Evolutionary conservation across 306 rosid genomes (phyloP).

Genomic region (Neltuma alba): DNA sequence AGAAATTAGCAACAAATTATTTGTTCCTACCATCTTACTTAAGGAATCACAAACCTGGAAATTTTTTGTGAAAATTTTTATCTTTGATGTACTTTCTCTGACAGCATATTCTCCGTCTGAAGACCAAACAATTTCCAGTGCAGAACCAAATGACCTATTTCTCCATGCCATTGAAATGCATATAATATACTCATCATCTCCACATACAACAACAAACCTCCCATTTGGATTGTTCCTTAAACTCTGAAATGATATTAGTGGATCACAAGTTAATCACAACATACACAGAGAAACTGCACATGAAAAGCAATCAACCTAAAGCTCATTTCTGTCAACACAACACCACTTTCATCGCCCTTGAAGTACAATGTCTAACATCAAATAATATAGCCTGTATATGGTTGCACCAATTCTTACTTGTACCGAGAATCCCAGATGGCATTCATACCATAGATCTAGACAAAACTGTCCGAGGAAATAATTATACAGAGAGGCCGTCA

Average conservation of each 20-base stretch:
- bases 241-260: conserved; percentile 55
- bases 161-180: conserved; percentile 98
- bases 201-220: conserved; percentile 98
- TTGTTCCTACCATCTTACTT: conserved; percentile 18
- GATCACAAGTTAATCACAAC: conserved; percentile 24
- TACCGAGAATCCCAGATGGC: neutral
- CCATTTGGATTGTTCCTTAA: conserved; percentile 95
- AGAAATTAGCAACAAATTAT: conserved; percentile 18
- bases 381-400: neutral
- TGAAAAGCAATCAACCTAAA: conserved; percentile 11
- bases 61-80: conserved; percentile 84
- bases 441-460: neutral
- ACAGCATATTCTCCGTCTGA: conserved; percentile 95
- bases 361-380: conserved; percentile 21
- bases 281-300: conserved; percentile 17
- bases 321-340: conserved; percentile 20
- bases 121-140: conserved; percentile 95
- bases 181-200: conserved; percentile 96
- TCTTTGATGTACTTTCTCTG: conserved; percentile 95
- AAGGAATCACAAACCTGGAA: conserved; percentile 72
- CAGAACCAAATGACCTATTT: conserved; percentile 94
- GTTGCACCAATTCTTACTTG: neutral
- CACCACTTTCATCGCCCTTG: conserved; percentile 9
- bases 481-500: neutral
- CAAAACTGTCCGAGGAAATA: neutral